Base-by-base conservation (phyloP, 371 early-diverging fungal genomes). In the Funneliformis caledonium region DNA sequence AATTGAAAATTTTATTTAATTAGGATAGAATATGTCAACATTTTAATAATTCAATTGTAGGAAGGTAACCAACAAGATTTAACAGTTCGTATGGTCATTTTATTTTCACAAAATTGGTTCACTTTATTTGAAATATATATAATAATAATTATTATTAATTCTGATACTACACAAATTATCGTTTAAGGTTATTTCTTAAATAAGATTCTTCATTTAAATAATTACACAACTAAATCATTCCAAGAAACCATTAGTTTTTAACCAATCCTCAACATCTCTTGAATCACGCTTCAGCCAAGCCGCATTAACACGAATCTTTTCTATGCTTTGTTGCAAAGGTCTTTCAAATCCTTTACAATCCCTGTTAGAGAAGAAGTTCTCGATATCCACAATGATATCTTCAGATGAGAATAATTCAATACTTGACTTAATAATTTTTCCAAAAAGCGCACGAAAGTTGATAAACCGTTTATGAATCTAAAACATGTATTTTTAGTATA, bases 241-340 rank as follows among this genome's bases (percentile, higher is more conserved):
- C 10, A 85, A 56, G 64, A 85, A 86, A 1, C 85, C 84, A 62
- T 87, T 84, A 19, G n/a, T 14, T 12, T 60, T 69, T 47, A 90
- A 78, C 97, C 97, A 98, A 4, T 87, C 85, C 22, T 88, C 87
- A 14, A 98, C 94, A 59, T 87, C 87, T 16, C 87, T 87, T 22
- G 89, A 82, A 82, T 97, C 97, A 72, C 96, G 88, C 74, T 89
- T 84, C 67, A 96, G 85, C 96, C 97, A 97, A 67, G 89, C 86
- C 10, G 96, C 91, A 81, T 91, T 93, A 76, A 91, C 87, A 11
- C 91, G 86, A 77, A 96, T 90, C 19, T 88, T 89, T 87, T 98
- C 99, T 22, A 97, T 82, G 47, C 93, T 91, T 85, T 98, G 98
- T 59, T 94, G 89, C 26, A 97, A 76, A 31, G 92, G 88, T 50